phyloP scores from a whole-genome alignment of 345 rosid genomes.

The Iberis pinnata region DNA sequence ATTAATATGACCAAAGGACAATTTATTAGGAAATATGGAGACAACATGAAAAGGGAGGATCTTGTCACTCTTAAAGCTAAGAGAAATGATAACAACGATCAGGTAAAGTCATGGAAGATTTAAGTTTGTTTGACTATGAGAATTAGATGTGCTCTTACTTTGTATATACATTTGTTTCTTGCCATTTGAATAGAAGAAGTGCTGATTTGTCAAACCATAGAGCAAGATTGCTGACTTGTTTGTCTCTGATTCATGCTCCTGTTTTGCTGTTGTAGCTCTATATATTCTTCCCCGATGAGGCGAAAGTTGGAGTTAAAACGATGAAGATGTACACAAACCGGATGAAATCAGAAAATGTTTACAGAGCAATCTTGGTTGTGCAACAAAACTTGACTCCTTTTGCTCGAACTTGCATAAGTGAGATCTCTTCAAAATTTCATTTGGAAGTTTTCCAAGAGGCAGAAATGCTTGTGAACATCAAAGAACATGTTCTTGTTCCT shows the following conservation, averaged over 20 bases:
- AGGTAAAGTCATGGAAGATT: conserved; percentile 34
- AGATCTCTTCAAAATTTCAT: conserved; percentile 65
- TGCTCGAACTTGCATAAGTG: conserved; percentile 58
- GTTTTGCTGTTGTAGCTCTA: conserved; percentile 40
- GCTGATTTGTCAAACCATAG: too few species aligned
- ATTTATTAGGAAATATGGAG: conserved; percentile 54
- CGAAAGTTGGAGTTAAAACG: conserved; percentile 80
- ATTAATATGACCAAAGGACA: conserved; percentile 43
- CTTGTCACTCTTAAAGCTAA: conserved; percentile 57
- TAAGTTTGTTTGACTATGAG: neutral
- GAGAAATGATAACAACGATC: conserved; percentile 48
- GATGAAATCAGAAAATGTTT: conserved; percentile 82
- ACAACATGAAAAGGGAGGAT: conserved; percentile 85
- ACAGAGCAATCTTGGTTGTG: conserved; percentile 69
- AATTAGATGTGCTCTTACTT: too few species aligned
- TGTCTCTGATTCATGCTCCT: neutral
- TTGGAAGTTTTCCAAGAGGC: conserved; percentile 82
- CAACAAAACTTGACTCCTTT: conserved; percentile 80
- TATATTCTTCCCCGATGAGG: conserved; percentile 83
- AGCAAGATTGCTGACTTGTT: too few species aligned
- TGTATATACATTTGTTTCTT: too few species aligned
- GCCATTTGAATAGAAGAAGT: too few species aligned
- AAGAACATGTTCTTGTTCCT: conserved; percentile 72
- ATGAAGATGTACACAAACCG: conserved; percentile 78
- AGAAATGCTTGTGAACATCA: conserved; percentile 63